Evolutionary conservation across 257 asterid genomes (phyloP), one percentile per base, ranked within the genome.

Genomic region (Avicennia marina): DNA sequence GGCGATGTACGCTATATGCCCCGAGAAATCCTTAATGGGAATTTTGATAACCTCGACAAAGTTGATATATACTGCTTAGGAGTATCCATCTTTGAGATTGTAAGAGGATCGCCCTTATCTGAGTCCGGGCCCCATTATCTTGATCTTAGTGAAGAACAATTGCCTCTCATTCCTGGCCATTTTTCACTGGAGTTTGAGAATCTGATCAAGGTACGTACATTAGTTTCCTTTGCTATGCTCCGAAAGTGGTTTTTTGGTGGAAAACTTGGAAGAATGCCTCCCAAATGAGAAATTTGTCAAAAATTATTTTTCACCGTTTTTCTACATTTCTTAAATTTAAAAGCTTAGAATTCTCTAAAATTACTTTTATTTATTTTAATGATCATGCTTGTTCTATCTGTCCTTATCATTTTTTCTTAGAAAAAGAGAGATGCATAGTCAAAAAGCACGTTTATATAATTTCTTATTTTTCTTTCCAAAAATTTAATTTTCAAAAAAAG

Each of bases 1-100:
- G 98, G 98, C 1, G 96, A 91, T 72, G 98, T 96, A 26, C 93
- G 98, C 47, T 91, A 88, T 52, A 87, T 91, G 95, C 96, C 98
- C 67, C 96, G 73, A 69, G 98, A 91, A 77, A 88, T 91, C 63
- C 77, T 91, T 58, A 91, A 91, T 51, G 98, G 85, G 53, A 66
- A 88, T 47, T 85, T 79, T 62, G 96, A 91, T 59, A 66, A 80
- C 65, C 82, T 91, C 13, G 95, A 88, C 66, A 88, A 80, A 68
- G 96, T 83, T 48, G 98, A 91, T 44, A 81, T 91, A 59, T 91
- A 88, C 77, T 88, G 93, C 53, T 78, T 91, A 66, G 96, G 98
- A 33, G 94, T 83, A 60, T 71, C 95, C 1, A 72, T 91, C 45
- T 85, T 83, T 40, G 98, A 88, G 70, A 85, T 87, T 17, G 88